These are phyloP conservation scores for Blastocrithidia nonstop DNA, from an alignment of 208 protist species.

Conservation along the genomic window DNA sequence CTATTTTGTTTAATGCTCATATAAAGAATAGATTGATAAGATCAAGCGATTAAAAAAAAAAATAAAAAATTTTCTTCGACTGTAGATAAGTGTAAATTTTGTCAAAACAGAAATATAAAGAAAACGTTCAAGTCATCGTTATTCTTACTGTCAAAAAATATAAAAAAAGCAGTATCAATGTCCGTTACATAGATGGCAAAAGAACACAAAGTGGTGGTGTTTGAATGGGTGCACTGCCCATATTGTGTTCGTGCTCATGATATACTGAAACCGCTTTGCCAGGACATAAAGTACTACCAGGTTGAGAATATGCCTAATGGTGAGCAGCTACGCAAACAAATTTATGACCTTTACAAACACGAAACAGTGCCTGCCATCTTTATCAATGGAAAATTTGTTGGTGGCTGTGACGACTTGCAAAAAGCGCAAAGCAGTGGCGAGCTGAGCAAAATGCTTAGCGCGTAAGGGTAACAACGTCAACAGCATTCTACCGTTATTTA, in stretches of 20 bases:
- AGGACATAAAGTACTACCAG: constrained; percentile 39
- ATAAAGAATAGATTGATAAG: too few relatives aligned
- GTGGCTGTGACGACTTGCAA: constrained; percentile 38
- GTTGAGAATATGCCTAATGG: constrained; percentile 32
- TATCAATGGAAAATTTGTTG: constrained; percentile 63
- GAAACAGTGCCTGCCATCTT: constrained; percentile 67
- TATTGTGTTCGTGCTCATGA: constrained; percentile 44
- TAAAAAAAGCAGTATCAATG: constrained; percentile 2
- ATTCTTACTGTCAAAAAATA: too few relatives aligned
- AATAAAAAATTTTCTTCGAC: too few relatives aligned
- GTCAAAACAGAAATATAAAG: too few relatives aligned
- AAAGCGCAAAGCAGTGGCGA: constrained; percentile 24
- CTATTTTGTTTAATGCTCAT: too few relatives aligned
- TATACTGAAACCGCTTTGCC: constrained; percentile 20
- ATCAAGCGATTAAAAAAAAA: too few relatives aligned
- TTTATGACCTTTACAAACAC: constrained; percentile 30
- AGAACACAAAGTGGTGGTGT: constrained; percentile 45
- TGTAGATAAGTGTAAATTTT: too few relatives aligned
- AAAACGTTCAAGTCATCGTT: too few relatives aligned
- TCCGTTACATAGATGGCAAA: constrained; percentile 22
- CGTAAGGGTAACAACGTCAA: too few relatives aligned
- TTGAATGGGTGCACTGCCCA: constrained; percentile 47
- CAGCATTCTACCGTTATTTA: too few relatives aligned
- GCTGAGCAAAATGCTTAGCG: constrained; percentile 21
- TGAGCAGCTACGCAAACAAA: constrained; percentile 24